Percentiles rank a stretch among this genome's conserved stretches.
These are phyloP conservation scores for Diaporthe velutina DNA, from an alignment of 2,329 filamentous ascomycete species.

Conservation along the genomic window DNA sequence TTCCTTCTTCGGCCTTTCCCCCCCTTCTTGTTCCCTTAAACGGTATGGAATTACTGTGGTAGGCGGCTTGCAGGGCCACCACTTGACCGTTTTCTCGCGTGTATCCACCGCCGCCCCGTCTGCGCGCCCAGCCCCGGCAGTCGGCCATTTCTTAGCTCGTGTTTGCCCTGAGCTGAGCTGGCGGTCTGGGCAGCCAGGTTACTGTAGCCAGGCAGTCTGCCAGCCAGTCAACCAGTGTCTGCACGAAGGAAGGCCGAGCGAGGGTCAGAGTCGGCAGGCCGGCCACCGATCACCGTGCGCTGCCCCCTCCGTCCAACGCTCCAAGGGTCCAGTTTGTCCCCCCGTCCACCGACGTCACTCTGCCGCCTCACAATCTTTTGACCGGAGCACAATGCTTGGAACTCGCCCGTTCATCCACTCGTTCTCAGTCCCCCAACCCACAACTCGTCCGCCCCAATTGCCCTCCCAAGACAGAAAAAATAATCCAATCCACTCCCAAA, in stretches of 20 bases:
- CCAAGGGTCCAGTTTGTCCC: not conserved
- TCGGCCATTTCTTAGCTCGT: not conserved
- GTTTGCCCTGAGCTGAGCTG: too few species aligned
- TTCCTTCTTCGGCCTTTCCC: too few species aligned
- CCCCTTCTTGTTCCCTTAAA: not conserved
- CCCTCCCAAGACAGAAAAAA: not conserved
- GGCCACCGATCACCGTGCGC: not conserved
- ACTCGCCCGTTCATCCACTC: not conserved
- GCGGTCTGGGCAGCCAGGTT: too few species aligned
- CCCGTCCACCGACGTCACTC: conserved; percentile 24
- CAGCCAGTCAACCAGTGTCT: not conserved
- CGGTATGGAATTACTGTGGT: not conserved
- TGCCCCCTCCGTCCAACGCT: not conserved
- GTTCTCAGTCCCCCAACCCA: conserved; percentile 5
- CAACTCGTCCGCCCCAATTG: not conserved
- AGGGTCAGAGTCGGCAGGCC: too few species aligned
- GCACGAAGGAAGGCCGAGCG: too few species aligned
- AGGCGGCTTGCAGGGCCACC: not conserved
- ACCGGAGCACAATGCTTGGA: not conserved
- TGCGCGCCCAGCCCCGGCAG: not conserved
- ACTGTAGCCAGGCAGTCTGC: too few species aligned
- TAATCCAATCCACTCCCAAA: not conserved
- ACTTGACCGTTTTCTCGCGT: not conserved
- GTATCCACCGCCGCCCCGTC: not conserved
- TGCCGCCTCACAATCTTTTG: conserved; percentile 18